Percentiles rank a stretch among this genome's conserved stretches.
These are phyloP conservation scores for Xylariaceae sp. DNA, from an alignment of 2,329 filamentous ascomycete species.

Conservation along the genomic window DNA sequence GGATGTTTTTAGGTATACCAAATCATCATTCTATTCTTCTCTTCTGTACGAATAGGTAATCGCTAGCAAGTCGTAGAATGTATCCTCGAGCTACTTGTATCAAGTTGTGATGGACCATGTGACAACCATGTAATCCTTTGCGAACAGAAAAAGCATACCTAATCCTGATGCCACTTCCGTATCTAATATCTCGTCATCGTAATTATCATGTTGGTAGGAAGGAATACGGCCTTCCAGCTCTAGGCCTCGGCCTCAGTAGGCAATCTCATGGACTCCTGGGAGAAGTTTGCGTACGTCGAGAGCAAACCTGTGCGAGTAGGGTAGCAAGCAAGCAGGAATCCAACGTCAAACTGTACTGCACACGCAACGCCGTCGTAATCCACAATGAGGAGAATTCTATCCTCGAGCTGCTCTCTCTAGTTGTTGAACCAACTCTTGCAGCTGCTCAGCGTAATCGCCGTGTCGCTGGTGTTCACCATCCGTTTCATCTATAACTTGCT, in stretches of 20 bases:
- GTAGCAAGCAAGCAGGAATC: not conserved
- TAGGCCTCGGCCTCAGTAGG: not conserved
- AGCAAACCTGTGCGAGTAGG: not conserved
- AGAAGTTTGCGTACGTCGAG: not conserved
- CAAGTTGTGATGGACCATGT: not conserved
- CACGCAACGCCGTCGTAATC: not conserved
- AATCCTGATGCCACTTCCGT: slow-evolving; percentile 12
- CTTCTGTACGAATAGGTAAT: too few species aligned
- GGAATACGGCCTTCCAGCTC: slow-evolving; percentile 8
- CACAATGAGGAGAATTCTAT: slow-evolving; percentile 10
- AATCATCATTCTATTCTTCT: too few species aligned
- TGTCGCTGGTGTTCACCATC: slow-evolving; percentile 32
- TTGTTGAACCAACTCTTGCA: slow-evolving; percentile 38
- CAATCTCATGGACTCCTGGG: not conserved
- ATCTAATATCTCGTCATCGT: slow-evolving; percentile 17
- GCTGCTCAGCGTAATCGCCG: slow-evolving; percentile 34
- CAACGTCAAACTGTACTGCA: not conserved
- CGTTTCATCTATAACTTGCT: slow-evolving; percentile 33
- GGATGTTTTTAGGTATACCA: too few species aligned
- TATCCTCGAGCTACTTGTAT: not conserved
- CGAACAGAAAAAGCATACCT: not conserved
- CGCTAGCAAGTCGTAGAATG: too few species aligned
- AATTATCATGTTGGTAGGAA: slow-evolving; percentile 10
- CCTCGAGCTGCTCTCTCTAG: slow-evolving; percentile 32
- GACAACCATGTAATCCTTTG: slow-evolving; percentile 1